Evolutionary conservation across 1,139 yeast genomes (phyloP), one percentile per base, ranked within the genome.

Genomic region (Kurtzmaniella natalensis): DNA sequence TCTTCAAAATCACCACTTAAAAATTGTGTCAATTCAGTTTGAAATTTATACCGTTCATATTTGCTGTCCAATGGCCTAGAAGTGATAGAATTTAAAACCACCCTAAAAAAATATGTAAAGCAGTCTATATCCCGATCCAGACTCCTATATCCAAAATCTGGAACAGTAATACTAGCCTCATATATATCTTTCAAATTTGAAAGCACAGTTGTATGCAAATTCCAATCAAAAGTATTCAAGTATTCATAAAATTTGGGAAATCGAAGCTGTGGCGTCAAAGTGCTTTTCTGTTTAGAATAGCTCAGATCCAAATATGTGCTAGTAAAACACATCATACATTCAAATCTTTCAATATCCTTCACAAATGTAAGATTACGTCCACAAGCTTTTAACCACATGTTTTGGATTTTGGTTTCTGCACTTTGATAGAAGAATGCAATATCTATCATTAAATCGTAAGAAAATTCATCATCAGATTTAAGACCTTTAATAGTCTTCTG

Each of bases 171-270:
- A 14, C 24, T 27, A 4, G 43, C 33, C 6, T 28, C 21, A 16
- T 28, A 31, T 3, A 38, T 27, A n/a, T 31, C 16, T 7, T 24
- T 32, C 16, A 38, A 29, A 7, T 36, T 31, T 18, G 27, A 13
- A 15, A n/a, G 28, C n/a, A 27, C 14, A 15, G 21, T 13, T n/a
- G 27, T 5, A 11, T 23, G 22, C 20, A 16, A 35, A 6, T 11
- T 28, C 7, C 11, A 20, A 24, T 35, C 32, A 24, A 30, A 11
- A 5, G 25, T 8, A 11, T 26, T 18, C 18, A 53, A 23, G 26
- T 42, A 43, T 10, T 43, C 36, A 39, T 58, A 55, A 39, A 58
- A 57, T 16, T 37, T 32, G 3, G 61, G 62, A 37, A 55, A 59
- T 30, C 55, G 34, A 13, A 59, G 39, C 11, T 46, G 46, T 3